phyloP scores from a whole-genome alignment of 2,329 filamentous ascomycete species.

The Trichoderma endophyticum region DNA sequence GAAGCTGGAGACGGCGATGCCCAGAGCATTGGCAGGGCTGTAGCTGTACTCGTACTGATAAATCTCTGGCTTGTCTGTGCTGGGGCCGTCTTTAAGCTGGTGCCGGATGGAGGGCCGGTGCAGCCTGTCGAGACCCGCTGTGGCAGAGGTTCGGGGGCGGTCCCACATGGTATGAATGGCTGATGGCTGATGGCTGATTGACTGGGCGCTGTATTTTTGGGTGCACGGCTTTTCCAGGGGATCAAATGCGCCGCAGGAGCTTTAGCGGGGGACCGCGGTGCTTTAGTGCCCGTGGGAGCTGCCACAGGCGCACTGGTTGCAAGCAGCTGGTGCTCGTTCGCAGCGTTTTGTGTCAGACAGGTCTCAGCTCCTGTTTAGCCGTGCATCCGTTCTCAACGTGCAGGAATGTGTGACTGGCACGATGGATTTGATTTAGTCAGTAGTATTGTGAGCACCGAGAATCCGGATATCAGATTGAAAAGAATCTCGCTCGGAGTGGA shows the following conservation, averaged over 20 bases:
- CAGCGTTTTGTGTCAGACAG: conserved; percentile 6
- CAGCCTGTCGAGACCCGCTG: conserved; percentile 16
- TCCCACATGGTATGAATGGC: conserved; percentile 4
- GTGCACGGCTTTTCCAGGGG: not conserved
- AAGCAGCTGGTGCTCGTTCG: not conserved
- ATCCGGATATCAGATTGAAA: not conserved
- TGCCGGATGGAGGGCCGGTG: not conserved
- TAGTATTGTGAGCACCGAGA: not conserved
- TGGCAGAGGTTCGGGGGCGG: conserved; percentile 13
- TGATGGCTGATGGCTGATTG: not conserved
- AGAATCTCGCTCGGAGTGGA: too few species aligned
- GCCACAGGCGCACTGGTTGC: not conserved
- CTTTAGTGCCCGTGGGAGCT: not conserved
- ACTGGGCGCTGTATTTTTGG: not conserved
- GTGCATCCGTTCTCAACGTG: not conserved
- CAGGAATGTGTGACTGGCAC: not conserved
- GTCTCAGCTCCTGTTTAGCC: not conserved
- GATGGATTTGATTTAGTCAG: too few species aligned
- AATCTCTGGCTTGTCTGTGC: not conserved
- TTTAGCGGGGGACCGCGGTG: not conserved
- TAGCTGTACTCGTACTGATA: conserved; percentile 20
- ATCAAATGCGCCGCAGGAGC: not conserved
- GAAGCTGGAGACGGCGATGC: not conserved
- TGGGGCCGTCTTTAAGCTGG: not conserved
- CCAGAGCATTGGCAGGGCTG: conserved; percentile 30